Evolutionary conservation across 192 early-diverging fungal species (phyloP), one percentile per base, ranked within the genome.

Genomic region (Backusella australiensis): DNA sequence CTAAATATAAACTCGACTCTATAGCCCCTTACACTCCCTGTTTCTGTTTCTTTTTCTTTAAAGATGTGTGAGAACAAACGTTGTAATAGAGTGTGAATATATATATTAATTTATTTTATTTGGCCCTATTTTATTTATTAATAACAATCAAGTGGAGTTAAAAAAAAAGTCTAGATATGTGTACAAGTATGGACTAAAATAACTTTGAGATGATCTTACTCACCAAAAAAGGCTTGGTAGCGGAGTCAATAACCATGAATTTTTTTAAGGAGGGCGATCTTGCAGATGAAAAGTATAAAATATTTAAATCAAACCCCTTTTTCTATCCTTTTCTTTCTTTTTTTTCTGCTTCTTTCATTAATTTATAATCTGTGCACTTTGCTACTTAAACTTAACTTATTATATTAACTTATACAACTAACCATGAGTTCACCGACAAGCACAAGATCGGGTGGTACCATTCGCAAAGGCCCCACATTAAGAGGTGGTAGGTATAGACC

Each of bases 381-480:
- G 15, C 15, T 44, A 17, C 15, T 19, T 15, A 44, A 44, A 44
- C 69, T 39, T 71, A 8, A 44, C 42, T 17, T 44, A 39, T 9
- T 39, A 17, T 14, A 0, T 44, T 44, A 14, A 44, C 12, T 44
- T 44, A 23, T 44, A 29, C 38, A 39, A 2, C 39, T 46, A 7
- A 6, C 38, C 23, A 39, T 71, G 34, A 71, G 23, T 7, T 39
- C 38, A 71, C 39, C 29, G 35, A 36, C 32, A 36, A 52, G 49
- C 34, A 36, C 46, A 26, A 34, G n/a, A 46, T 73, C 49, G 19
- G 42, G 49, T 42, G 34, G 36, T 17, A 67, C 74, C 21, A 63
- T 75, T 44, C 34, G 77, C 1, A 71, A 72, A 34, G 77, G 77
- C 14, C 77, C 77, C 14, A 78, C 77, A 17, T 36, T 78, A 32